phyloP scores from a whole-genome alignment of 495 filamentous ascomycete genomes.

The Xylaria nigripes region DNA sequence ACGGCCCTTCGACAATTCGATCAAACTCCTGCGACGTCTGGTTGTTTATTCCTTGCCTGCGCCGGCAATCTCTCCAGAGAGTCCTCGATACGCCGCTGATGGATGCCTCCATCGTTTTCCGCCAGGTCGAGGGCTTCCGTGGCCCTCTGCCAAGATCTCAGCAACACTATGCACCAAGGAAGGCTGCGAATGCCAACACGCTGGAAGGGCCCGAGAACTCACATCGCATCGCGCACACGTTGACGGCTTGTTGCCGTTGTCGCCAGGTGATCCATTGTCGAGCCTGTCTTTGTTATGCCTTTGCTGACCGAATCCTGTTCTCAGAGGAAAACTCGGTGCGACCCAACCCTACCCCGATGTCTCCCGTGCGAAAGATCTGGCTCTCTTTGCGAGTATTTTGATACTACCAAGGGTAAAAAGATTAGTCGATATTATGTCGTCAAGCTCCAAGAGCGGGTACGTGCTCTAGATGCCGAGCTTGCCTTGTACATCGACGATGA shows the following conservation, averaged over 20 bases:
- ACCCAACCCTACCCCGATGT: slow-evolving; percentile 82
- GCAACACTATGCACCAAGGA: slow-evolving; percentile 24
- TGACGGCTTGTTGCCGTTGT: slow-evolving; percentile 82
- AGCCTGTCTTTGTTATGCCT: not conserved
- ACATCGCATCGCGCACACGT: slow-evolving; percentile 65
- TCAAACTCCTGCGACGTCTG: not conserved
- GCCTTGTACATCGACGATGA: slow-evolving; percentile 52
- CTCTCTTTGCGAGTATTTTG: slow-evolving; percentile 85
- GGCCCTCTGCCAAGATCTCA: slow-evolving; percentile 32
- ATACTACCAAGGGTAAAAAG: slow-evolving; percentile 67
- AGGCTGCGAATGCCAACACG: slow-evolving; percentile 23
- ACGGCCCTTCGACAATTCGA: not conserved
- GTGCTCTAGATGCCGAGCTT: slow-evolving; percentile 67
- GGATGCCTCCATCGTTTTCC: slow-evolving; percentile 44
- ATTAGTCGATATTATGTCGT: slow-evolving; percentile 84
- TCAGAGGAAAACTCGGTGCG: slow-evolving; percentile 89
- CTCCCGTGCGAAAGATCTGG: slow-evolving; percentile 87
- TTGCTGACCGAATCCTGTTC: slow-evolving; percentile 1
- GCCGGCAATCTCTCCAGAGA: too few relatives aligned
- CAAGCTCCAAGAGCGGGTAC: slow-evolving; percentile 73
- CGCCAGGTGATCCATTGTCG: slow-evolving; percentile 56
- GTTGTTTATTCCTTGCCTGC: not conserved
- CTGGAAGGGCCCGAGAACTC: slow-evolving; percentile 38
- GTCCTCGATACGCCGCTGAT: slow-evolving; percentile 27
- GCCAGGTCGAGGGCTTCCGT: slow-evolving; percentile 38